Evolutionary conservation across 208 protist genomes (phyloP).

Genomic region (Phytomonas francai): DNA sequence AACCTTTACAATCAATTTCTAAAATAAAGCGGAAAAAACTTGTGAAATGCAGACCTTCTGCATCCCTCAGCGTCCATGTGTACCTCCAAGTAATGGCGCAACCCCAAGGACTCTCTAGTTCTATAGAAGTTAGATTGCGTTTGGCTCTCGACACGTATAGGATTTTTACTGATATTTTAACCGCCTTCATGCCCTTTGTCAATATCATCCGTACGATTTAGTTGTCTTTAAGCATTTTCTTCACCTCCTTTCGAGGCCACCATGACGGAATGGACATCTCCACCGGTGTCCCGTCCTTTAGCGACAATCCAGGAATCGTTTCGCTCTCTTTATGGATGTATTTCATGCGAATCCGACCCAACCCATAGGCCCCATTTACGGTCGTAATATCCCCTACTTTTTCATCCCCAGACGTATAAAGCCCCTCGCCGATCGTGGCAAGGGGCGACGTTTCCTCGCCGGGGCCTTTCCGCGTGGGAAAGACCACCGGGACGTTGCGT

Average conservation of each 20-base stretch:
- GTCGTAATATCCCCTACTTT: conserved; percentile 57
- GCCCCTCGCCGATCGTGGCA: conserved; percentile 25
- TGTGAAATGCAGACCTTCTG: neutral
- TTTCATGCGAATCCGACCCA: conserved; percentile 65
- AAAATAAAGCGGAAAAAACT: neutral
- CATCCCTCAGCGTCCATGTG: neutral
- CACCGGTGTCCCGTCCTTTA: conserved; percentile 34
- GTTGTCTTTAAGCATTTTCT: conserved; percentile 63
- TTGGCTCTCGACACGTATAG: neutral
- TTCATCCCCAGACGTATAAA: conserved; percentile 32
- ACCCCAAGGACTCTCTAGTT: neutral
- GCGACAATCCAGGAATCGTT: conserved; percentile 29
- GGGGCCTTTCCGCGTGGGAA: conserved; percentile 11
- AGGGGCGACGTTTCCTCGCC: neutral
- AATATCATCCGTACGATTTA: neutral
- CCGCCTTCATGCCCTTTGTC: conserved; percentile 1
- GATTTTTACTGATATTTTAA: neutral
- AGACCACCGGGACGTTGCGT: conserved; percentile 74
- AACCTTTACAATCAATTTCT: neutral
- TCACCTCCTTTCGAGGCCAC: conserved; percentile 68
- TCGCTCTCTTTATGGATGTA: conserved; percentile 52
- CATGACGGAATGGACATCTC: conserved; percentile 39
- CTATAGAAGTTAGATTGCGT: conserved; percentile 10
- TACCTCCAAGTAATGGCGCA: neutral
- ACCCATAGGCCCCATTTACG: conserved; percentile 30